These are phyloP conservation scores for Umbelopsis sp. DNA, from an alignment of 371 early-diverging fungal species.

Conservation along the genomic window DNA sequence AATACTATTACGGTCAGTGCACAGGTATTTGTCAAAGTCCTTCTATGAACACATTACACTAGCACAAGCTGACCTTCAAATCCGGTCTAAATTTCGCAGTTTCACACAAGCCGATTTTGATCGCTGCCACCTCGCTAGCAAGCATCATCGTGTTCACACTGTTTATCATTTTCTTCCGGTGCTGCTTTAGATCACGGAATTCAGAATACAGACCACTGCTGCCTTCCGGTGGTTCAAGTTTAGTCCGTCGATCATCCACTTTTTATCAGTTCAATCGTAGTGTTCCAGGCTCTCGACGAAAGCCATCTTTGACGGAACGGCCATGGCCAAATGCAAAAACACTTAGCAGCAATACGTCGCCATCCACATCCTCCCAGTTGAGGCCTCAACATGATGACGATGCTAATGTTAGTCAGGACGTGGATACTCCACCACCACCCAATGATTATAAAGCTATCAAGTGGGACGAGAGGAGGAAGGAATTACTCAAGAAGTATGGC, in stretches of 20 bases:
- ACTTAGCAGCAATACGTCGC: background rate
- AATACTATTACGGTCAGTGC: slow-evolving; percentile 31
- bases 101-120: slow-evolving; percentile 21
- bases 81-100: slow-evolving; percentile 7
- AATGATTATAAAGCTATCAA: slow-evolving; percentile 16
- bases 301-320: background rate
- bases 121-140: background rate
- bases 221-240: slow-evolving; percentile 10
- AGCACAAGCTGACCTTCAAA: slow-evolving; percentile 1
- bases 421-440: background rate
- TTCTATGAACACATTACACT: background rate
- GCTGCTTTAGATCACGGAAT: slow-evolving; percentile 20
- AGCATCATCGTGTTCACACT: slow-evolving; percentile 13
- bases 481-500: slow-evolving; percentile 29
- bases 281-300: slow-evolving; percentile 13
- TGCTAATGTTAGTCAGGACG: background rate
- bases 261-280: slow-evolving; percentile 32
- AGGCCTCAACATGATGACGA: background rate
- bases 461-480: slow-evolving; percentile 29
- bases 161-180: slow-evolving; percentile 22
- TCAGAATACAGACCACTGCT: slow-evolving; percentile 23
- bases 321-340: slow-evolving; percentile 2
- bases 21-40: background rate
- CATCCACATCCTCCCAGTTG: slow-evolving; percentile 6
- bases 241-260: slow-evolving; percentile 25